phyloP scores from a whole-genome alignment of 345 rosid species.

The Geranium rotundifolium region DNA sequence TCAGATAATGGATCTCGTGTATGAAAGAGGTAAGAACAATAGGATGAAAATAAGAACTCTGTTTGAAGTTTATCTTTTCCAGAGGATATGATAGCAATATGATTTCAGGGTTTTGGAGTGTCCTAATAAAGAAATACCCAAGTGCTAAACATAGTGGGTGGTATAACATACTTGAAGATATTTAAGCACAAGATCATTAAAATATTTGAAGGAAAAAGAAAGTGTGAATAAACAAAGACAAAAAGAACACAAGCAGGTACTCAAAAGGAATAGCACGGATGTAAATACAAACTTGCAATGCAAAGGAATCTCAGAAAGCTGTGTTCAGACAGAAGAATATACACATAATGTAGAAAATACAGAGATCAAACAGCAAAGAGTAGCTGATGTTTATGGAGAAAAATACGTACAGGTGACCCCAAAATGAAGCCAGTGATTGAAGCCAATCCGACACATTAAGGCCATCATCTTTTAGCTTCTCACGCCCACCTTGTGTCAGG shows the following conservation, averaged over 20 bases:
- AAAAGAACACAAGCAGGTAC: neutral
- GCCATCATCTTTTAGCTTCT: conserved; percentile 96
- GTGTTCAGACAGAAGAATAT: too few species aligned
- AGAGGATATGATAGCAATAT: too few species aligned
- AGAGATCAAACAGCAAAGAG: neutral
- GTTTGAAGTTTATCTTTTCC: too few species aligned
- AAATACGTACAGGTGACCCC: conserved; percentile 97
- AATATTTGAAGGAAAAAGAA: neutral
- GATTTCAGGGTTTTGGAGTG: too few species aligned
- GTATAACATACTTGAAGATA: neutral
- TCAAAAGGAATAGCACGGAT: neutral
- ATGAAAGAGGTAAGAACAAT: too few species aligned
- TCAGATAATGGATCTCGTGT: too few species aligned
- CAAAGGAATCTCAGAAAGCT: too few species aligned
- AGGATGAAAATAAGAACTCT: too few species aligned
- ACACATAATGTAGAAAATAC: neutral
- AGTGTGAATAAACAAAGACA: neutral
- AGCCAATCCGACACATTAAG: conserved; percentile 99
- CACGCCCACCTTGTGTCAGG: conserved; percentile 86
- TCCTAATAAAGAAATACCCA: too few species aligned
- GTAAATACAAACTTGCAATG: neutral
- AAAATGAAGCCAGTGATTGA: conserved; percentile 95
- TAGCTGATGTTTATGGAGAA: conserved; percentile 12
- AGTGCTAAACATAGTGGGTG: neutral
- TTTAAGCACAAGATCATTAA: neutral